Evolutionary conservation across 352 stramenopile species (phyloP), one percentile per base, ranked within the genome.

Genomic region (Globisporangium okanoganense): DNA sequence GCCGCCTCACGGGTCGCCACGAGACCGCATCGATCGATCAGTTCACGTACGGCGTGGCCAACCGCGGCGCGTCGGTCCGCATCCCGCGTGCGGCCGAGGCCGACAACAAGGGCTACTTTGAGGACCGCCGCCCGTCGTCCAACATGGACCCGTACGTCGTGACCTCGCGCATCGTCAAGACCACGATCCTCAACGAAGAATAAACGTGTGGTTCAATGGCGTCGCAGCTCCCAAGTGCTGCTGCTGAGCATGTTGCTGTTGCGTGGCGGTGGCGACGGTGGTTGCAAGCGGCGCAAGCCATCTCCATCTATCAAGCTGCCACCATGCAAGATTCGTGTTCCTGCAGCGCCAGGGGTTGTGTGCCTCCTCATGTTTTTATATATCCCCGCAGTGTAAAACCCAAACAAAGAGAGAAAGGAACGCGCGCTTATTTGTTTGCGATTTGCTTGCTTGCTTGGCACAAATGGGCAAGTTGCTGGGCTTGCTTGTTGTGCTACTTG

Each of bases 91-190:
- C 85, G 52, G 96, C 92, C 12, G 82, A 97, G 68, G 78, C 78
- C 20, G 89, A 98, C 36, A 87, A 88, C 64, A 97, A 97, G 77
- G 87, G 87, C 66, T 95, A 96, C 84, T 94, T 95, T 70, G 96
- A 99, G 79, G 96, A 99, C 78, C 90, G 97, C 69, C 90, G 97
- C 62, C 97, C 97, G 38, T 88, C 94, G 45, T 99, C 96, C 71
- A 99, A 99, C 85, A 96, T 97, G 82, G 97, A 99, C 85, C 97
- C 97, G 57, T 99, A 99, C 81, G 78, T 98, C 52, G 97, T 99
- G 14, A 99, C 94, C 8, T 69, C 83, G 67, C 97, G 97, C 76
- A 98, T 99, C 68, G 94, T 99, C 83, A 88, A 97, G 75, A 99
- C 95, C 54, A 98, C 96, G 57, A 88, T 97, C 58, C 66, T 94